Conservation (phyloP, 2,329 filamentous ascomycete genomes). For the Neofusicoccum sp. region DNA sequence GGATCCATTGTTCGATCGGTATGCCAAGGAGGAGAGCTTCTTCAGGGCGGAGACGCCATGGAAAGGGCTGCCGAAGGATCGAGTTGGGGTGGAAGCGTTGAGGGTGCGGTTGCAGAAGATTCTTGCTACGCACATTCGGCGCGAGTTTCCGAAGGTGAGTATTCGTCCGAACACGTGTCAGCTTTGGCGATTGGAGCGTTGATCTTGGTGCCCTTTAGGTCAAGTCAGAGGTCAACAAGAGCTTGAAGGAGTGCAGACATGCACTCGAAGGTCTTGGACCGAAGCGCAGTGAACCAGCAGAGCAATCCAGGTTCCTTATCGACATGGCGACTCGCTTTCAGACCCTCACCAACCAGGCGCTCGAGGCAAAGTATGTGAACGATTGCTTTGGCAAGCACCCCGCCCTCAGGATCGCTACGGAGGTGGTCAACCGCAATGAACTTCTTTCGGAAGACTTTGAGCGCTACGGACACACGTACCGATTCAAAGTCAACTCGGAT, state of each 20-base stretch:
- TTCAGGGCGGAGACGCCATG: constrained; percentile 35
- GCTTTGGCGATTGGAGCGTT: not conserved
- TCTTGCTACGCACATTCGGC: constrained; percentile 42
- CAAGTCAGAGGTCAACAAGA: constrained; percentile 32
- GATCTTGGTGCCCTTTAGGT: constrained; percentile 30
- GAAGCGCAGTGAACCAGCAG: constrained; percentile 32
- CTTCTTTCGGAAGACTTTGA: constrained; percentile 28
- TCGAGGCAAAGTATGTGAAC: constrained; percentile 37
- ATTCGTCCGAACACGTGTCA: not conserved
- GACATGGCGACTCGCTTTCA: constrained; percentile 42
- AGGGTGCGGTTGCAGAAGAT: constrained; percentile 42
- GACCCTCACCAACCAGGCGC: constrained; percentile 31
- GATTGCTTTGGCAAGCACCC: constrained; percentile 35
- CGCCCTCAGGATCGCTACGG: constrained; percentile 34
- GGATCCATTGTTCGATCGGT: constrained; percentile 25
- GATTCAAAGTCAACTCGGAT: constrained; percentile 20
- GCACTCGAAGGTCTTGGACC: constrained; percentile 35
- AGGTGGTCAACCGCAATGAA: constrained; percentile 30
- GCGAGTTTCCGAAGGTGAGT: constrained; percentile 46
- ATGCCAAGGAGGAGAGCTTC: constrained; percentile 36
- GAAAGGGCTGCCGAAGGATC: constrained; percentile 36
- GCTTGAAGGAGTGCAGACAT: constrained; percentile 25
- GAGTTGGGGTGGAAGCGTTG: constrained; percentile 44
- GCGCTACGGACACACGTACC: constrained; percentile 26
- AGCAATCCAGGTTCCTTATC: constrained; percentile 39